These are phyloP conservation scores for Pythium monospermum DNA, from an alignment of 352 stramenopile genomes.

Conservation along the genomic window DNA sequence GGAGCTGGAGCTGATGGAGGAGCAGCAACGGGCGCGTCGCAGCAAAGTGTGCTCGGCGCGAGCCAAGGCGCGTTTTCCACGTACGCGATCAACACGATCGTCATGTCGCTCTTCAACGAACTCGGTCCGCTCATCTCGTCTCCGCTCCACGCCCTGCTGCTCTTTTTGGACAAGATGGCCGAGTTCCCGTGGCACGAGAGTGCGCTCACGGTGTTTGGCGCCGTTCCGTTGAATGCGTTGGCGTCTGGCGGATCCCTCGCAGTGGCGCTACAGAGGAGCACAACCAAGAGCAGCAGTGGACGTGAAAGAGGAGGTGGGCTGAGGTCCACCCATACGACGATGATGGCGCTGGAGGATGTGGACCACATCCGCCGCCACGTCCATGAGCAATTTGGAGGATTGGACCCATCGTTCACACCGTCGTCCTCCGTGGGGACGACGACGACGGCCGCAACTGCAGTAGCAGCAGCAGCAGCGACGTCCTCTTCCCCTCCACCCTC, in stretches of 20 bases:
- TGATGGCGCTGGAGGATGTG: constrained; percentile 39
- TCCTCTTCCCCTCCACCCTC: not conserved
- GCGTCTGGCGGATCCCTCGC: constrained; percentile 34
- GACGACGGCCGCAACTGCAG: not conserved
- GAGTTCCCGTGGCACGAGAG: constrained; percentile 85
- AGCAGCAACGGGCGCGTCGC: too few relatives aligned
- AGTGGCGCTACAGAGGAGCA: constrained; percentile 23
- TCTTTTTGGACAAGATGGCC: constrained; percentile 82
- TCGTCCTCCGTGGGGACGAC: constrained; percentile 4
- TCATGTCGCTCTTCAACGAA: constrained; percentile 87
- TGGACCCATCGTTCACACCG: constrained; percentile 29
- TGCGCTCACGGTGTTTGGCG: constrained; percentile 72
- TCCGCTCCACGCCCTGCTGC: constrained; percentile 74
- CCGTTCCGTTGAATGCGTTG: constrained; percentile 52
- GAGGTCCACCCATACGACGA: not conserved
- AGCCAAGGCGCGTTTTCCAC: constrained; percentile 78
- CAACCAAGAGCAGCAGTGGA: constrained; percentile 2
- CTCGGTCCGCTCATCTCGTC: constrained; percentile 63
- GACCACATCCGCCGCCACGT: constrained; percentile 41
- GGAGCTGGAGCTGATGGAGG: too few relatives aligned
- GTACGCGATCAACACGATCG: constrained; percentile 86
- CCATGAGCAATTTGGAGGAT: constrained; percentile 50
- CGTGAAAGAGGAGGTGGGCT: not conserved
- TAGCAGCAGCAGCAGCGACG: not conserved
- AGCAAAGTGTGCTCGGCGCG: constrained; percentile 77